Evolutionary conservation across 2,329 filamentous ascomycete genomes (phyloP).

Genomic region (Claviceps pusilla): DNA sequence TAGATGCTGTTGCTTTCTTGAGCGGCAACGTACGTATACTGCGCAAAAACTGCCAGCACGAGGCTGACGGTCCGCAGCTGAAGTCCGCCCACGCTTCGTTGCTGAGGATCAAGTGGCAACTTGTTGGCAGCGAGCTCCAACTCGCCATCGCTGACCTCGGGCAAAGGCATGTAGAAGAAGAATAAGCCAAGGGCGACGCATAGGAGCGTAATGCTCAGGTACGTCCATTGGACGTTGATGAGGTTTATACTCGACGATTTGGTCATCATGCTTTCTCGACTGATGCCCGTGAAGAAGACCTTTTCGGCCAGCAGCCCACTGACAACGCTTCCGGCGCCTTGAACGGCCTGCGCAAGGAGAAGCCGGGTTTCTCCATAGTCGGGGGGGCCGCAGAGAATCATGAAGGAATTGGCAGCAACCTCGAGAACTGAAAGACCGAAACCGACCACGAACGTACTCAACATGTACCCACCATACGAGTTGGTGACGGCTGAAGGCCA

Average conservation of each 20-base stretch:
- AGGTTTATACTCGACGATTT: slow-evolving; percentile 30
- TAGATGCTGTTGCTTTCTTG: slow-evolving; percentile 53
- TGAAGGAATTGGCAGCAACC: slow-evolving; percentile 65
- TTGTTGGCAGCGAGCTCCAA: slow-evolving; percentile 32
- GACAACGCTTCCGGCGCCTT: slow-evolving; percentile 59
- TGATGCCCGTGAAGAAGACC: slow-evolving; percentile 54
- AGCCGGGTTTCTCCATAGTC: slow-evolving; percentile 61
- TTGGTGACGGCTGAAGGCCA: slow-evolving; percentile 65
- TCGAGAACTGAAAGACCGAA: slow-evolving; percentile 65
- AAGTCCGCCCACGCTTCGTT: slow-evolving; percentile 32
- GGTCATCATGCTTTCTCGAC: slow-evolving; percentile 14
- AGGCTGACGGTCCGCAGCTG: slow-evolving; percentile 43
- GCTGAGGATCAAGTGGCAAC: slow-evolving; percentile 35
- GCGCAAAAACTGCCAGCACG: slow-evolving; percentile 56
- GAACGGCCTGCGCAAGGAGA: slow-evolving; percentile 59
- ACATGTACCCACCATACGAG: slow-evolving; percentile 65
- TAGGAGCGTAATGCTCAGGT: slow-evolving; percentile 64
- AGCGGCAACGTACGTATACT: slow-evolving; percentile 65
- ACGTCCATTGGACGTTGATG: slow-evolving; percentile 70
- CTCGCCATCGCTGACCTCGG: slow-evolving; percentile 43
- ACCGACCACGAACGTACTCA: slow-evolving; percentile 59
- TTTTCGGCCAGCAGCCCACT: slow-evolving; percentile 58
- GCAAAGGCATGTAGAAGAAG: slow-evolving; percentile 53
- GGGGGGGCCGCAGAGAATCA: slow-evolving; percentile 56
- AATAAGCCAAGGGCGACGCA: slow-evolving; percentile 55